Conservation (phyloP, 345 rosid species). For the Erodium maritimum region DNA sequence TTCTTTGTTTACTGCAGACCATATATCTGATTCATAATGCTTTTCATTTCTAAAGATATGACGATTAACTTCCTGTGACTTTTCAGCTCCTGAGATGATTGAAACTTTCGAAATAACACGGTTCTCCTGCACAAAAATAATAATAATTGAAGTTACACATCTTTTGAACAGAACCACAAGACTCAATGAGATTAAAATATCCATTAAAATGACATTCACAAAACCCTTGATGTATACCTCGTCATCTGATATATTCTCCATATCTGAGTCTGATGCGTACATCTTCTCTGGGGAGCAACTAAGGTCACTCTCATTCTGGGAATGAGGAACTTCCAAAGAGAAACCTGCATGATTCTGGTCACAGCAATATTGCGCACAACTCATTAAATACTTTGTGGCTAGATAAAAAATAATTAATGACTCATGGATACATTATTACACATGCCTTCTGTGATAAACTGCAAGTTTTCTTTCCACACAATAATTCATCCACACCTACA, state of each 20-base stretch:
- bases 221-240: conserved; percentile 18
- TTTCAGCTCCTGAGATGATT: conserved; percentile 2
- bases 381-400: background rate
- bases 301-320: conserved; percentile 21
- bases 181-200: background rate
- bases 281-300: conserved; percentile 13
- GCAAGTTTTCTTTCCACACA: conserved; percentile 9
- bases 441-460: conserved; percentile 23
- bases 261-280: conserved; percentile 15
- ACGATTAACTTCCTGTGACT: conserved; percentile 8
- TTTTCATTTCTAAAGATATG: conserved; percentile 14
- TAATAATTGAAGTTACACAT: background rate
- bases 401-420: background rate
- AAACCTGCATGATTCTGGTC: conserved; percentile 15
- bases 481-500: conserved; percentile 22
- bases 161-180: background rate
- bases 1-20: conserved; percentile 27
- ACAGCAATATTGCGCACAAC: conserved; percentile 6
- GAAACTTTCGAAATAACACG: conserved; percentile 4
- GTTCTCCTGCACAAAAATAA: conserved; percentile 11
- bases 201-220: conserved; percentile 2
- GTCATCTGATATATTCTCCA: conserved; percentile 16
- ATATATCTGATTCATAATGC: conserved; percentile 16
- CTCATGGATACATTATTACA: conserved; percentile 1
- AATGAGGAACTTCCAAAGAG: conserved; percentile 40